Percentiles rank a stretch among this genome's conserved stretches.
Evolutionary conservation across 1,284 basidiomycete species (phyloP).

Genomic region (Marasmius fiardii): DNA sequence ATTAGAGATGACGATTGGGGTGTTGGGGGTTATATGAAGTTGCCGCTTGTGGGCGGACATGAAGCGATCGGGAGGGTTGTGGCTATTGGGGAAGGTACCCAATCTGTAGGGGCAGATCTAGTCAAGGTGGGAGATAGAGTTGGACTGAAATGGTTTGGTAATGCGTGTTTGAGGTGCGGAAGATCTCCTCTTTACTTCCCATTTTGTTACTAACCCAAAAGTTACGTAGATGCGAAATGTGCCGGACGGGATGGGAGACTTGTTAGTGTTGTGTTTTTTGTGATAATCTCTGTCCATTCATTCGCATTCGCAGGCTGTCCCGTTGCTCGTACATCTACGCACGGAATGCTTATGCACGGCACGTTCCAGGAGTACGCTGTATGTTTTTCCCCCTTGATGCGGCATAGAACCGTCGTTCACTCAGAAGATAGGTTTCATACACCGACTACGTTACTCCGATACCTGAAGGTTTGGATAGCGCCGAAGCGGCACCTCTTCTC

Average conservation of each 20-base stretch:
- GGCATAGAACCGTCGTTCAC: not conserved
- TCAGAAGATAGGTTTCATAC: slow-evolving; percentile 43
- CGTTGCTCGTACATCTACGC: slow-evolving; percentile 25
- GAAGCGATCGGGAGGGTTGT: slow-evolving; percentile 63
- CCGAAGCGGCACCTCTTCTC: slow-evolving; percentile 60
- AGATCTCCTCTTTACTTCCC: not conserved
- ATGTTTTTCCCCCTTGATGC: slow-evolving; percentile 13
- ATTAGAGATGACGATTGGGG: slow-evolving; percentile 55
- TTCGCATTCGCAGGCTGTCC: slow-evolving; percentile 36
- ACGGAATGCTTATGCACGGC: slow-evolving; percentile 60
- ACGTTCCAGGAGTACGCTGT: slow-evolving; percentile 49
- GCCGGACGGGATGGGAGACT: slow-evolving; percentile 51
- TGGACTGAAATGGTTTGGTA: slow-evolving; percentile 72
- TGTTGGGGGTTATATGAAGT: slow-evolving; percentile 33
- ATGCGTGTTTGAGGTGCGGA: slow-evolving; percentile 46
- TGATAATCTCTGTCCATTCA: slow-evolving; percentile 7
- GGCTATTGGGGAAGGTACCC: slow-evolving; percentile 58
- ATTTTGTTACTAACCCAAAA: not conserved
- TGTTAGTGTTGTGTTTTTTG: slow-evolving; percentile 30
- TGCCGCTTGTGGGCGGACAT: slow-evolving; percentile 68
- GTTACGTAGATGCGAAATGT: slow-evolving; percentile 53
- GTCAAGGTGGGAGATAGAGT: slow-evolving; percentile 63
- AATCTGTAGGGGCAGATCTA: slow-evolving; percentile 17
- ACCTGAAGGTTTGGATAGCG: slow-evolving; percentile 52
- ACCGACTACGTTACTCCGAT: slow-evolving; percentile 65